Base-by-base conservation (phyloP, 2,329 filamentous ascomycete species). In the Talaromyces sp. region DNA sequence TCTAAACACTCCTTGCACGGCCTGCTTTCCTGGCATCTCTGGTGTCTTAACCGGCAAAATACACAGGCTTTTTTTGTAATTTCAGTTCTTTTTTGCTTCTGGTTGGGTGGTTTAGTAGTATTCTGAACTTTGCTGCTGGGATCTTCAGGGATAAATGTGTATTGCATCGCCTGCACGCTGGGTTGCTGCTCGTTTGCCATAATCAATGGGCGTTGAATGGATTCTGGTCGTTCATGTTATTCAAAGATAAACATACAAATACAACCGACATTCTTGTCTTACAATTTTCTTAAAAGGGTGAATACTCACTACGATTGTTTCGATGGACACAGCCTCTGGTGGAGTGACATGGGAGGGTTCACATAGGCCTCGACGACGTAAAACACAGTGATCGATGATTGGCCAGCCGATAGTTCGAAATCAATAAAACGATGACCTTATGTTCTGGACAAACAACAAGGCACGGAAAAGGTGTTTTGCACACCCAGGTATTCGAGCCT, bases 31-130 rank as follows among this genome's bases (percentile, higher is more conserved):
- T 61, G 64, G 53, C 71, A 73, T 31, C 58, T 62, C 38, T 72
- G 72, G 62, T 68, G 71, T 9, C 61, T 67, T n/a, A 64, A 63
- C 56, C 64, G 64, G 54, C 71, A 73, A 55, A 64, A 66, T n/a
- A 67, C 26, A 58, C 71, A 73, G 17, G 70, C 64, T n/a, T n/a
- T n/a, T n/a, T n/a, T n/a, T n/a, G n/a, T n/a, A n/a, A n/a, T n/a
- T n/a, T n/a, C n/a, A n/a, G n/a, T n/a, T n/a, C n/a, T n/a, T n/a
- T n/a, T n/a, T n/a, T n/a, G n/a, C n/a, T n/a, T n/a, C n/a, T n/a
- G n/a, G 27, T 63, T 64, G 7, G 43, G 27, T 19, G 35, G 49
- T 27, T 31, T 24, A 13, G n/a, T 19, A 3, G 4, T 46, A 11
- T 13, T 13, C 4, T 9, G 21, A 21, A 3, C 10, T 8, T 19